Evolutionary conservation across 768 basidiomycete species (phyloP).

Genomic region (Hygrophorus pudorinus): DNA sequence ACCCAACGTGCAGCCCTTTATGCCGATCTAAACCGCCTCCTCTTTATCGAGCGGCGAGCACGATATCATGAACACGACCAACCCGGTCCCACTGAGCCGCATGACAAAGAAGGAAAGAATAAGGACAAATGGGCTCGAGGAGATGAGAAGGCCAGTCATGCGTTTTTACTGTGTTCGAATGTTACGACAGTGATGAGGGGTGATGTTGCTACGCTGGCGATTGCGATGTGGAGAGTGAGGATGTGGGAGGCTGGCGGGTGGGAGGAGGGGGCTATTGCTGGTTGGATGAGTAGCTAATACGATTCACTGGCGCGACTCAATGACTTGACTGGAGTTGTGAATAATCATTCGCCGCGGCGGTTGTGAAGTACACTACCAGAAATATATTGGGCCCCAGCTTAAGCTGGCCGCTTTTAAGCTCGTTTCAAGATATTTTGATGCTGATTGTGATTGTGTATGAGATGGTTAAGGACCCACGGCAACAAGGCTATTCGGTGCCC

Average conservation of each 20-base stretch:
- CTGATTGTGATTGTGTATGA: too few relatives aligned
- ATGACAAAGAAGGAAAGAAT: not conserved
- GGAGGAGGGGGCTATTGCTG: slow-evolving; percentile 19
- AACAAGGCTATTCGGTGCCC: too few relatives aligned
- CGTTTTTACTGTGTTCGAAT: slow-evolving; percentile 54
- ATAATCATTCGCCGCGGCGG: too few relatives aligned
- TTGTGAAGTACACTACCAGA: too few relatives aligned
- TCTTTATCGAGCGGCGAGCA: slow-evolving; percentile 35
- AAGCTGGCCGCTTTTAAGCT: not conserved
- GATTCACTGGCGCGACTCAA: not conserved
- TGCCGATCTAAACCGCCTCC: slow-evolving; percentile 33
- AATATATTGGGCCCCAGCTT: not conserved
- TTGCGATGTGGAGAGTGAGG: slow-evolving; percentile 70
- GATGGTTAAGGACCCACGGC: too few relatives aligned
- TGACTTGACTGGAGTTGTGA: not conserved
- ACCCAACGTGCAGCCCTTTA: slow-evolving; percentile 54
- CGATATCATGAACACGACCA: slow-evolving; percentile 10
- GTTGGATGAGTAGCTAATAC: not conserved
- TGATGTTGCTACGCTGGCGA: slow-evolving; percentile 54
- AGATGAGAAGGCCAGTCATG: slow-evolving; percentile 50
- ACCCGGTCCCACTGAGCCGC: not conserved
- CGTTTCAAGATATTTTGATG: not conserved
- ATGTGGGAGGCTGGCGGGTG: slow-evolving; percentile 64
- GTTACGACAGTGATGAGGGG: slow-evolving; percentile 37
- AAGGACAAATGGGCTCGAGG: slow-evolving; percentile 10